phyloP scores from a whole-genome alignment of 2,329 filamentous ascomycete genomes.

The Penicillium sp. region DNA sequence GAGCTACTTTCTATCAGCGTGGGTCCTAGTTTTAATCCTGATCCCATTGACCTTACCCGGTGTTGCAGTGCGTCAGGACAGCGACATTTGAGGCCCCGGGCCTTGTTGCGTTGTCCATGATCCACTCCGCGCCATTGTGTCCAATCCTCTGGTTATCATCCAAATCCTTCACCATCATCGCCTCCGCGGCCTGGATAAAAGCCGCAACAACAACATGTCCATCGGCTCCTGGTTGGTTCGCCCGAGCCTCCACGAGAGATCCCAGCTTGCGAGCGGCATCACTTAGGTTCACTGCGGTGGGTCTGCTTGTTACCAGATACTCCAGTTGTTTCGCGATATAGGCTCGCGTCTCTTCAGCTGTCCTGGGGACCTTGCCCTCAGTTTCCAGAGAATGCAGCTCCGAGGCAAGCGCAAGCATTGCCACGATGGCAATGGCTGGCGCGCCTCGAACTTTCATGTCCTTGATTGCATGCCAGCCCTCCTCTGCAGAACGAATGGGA shows the following conservation, averaged over 20 bases:
- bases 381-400: conserved; percentile 61
- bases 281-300: conserved; percentile 90
- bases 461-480: conserved; percentile 66
- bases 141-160: conserved; percentile 86
- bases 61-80: conserved; percentile 98
- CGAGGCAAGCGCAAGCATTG: conserved; percentile 80
- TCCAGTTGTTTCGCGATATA: conserved; percentile 76
- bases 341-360: conserved; percentile 60
- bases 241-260: conserved; percentile 54
- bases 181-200: conserved; percentile 78
- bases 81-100: conserved; percentile 61
- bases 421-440: conserved; percentile 97
- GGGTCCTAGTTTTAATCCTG: background rate
- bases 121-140: conserved; percentile 77
- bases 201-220: conserved; percentile 58
- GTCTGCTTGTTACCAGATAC: conserved; percentile 83
- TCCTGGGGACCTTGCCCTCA: conserved; percentile 43
- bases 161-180: conserved; percentile 83
- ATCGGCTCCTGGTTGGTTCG: conserved; percentile 33
- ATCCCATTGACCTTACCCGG: conserved; percentile 59
- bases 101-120: conserved; percentile 58
- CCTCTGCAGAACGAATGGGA: conserved; percentile 52
- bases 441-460: conserved; percentile 69
- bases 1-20: conserved; percentile 55
- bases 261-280: conserved; percentile 85